These are phyloP conservation scores for Diacronema lutheri DNA, from an alignment of 78 protist genomes.

Conservation along the genomic window DNA sequence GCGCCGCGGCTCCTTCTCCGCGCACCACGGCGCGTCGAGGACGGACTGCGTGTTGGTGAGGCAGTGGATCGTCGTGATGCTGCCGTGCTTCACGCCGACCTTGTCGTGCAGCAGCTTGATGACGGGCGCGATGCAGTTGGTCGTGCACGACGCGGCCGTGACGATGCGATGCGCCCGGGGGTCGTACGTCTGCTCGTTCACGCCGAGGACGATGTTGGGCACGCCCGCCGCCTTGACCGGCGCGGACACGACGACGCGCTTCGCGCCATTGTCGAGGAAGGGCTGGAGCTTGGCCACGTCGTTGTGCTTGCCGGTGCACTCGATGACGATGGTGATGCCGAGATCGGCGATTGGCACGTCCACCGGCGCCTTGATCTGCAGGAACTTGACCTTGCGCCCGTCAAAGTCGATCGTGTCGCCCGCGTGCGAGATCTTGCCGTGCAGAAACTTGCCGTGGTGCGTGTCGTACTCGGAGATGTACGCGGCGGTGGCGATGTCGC, in stretches of 20 bases:
- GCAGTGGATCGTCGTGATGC: conserved; percentile 34
- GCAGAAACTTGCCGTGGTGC: neutral
- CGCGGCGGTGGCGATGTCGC: neutral
- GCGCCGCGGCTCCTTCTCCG: neutral
- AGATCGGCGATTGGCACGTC: neutral
- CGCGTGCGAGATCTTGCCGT: neutral
- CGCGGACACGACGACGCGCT: conserved; percentile 24
- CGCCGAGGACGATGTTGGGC: neutral
- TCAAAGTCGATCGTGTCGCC: neutral
- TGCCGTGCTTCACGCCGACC: neutral
- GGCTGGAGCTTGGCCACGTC: neutral
- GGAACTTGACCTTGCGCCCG: neutral
- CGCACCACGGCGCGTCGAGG: neutral
- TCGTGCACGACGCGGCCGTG: conserved; percentile 16
- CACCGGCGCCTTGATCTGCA: neutral
- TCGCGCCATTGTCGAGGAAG: conserved; percentile 22
- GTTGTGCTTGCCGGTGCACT: neutral
- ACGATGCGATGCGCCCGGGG: neutral
- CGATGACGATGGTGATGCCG: neutral
- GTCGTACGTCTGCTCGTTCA: neutral
- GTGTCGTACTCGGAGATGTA: neutral
- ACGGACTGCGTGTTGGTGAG: conserved; percentile 22
- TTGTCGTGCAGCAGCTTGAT: neutral
- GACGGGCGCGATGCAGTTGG: conserved; percentile 25
- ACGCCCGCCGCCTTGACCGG: neutral